These are phyloP conservation scores for Diddensiella caesifluorescens DNA, from an alignment of 805 yeast genomes.

Conservation along the genomic window DNA sequence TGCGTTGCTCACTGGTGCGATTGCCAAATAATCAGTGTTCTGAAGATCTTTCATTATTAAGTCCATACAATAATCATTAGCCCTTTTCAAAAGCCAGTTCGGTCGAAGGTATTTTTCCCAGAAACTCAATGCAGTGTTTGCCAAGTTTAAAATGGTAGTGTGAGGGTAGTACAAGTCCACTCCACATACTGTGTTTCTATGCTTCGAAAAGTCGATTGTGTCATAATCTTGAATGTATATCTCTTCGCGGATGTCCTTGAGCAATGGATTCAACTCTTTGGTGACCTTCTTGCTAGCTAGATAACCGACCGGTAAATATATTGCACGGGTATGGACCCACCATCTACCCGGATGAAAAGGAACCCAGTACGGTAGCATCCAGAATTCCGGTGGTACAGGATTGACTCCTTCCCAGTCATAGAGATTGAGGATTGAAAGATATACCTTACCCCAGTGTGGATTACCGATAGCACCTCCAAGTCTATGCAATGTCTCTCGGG, in stretches of 20 bases:
- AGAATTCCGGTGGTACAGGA: constrained; percentile 95
- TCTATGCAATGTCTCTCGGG: constrained; percentile 59
- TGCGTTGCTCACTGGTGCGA: constrained; percentile 92
- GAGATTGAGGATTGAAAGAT: constrained; percentile 74
- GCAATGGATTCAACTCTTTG: constrained; percentile 59
- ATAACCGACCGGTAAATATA: constrained; percentile 83
- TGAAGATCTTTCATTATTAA: constrained; percentile 65
- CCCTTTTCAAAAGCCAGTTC: constrained; percentile 52
- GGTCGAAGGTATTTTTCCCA: constrained; percentile 79
- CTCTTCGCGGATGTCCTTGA: constrained; percentile 65
- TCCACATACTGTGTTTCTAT: constrained; percentile 83
- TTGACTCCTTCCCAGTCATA: constrained; percentile 96
- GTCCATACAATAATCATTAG: constrained; percentile 52
- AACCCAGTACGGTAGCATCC: constrained; percentile 74
- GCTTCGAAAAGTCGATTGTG: constrained; percentile 57
- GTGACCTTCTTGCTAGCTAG: constrained; percentile 51
- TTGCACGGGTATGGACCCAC: constrained; percentile 99
- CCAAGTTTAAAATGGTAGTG: constrained; percentile 54
- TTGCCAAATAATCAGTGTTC: constrained; percentile 76
- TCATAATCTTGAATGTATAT: constrained; percentile 67
- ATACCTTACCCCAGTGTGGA: constrained; percentile 98
- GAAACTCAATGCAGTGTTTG: constrained; percentile 52
- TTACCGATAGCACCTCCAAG: constrained; percentile 86
- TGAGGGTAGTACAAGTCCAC: constrained; percentile 95
- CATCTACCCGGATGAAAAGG: constrained; percentile 93